Evolutionary conservation across 257 asterid species (phyloP).

Genomic region (Capsicum rhomboideum): DNA sequence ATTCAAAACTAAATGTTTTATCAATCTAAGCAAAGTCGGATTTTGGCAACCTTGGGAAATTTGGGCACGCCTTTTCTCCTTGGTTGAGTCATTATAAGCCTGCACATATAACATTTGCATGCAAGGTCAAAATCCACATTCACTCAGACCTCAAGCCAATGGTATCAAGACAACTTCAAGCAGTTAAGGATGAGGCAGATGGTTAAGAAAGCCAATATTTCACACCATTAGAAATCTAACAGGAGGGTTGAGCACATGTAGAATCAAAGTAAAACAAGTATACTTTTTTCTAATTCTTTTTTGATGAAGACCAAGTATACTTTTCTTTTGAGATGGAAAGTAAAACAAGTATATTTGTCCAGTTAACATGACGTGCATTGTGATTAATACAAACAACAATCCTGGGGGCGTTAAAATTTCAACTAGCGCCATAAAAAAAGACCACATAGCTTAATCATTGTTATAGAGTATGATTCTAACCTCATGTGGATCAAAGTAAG

Average conservation of each 20-base stretch:
- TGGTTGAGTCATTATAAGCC: conserved; percentile 8
- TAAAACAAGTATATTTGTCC: neutral
- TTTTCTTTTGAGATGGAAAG: neutral
- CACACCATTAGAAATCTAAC: neutral
- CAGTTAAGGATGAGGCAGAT: neutral
- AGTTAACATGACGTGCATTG: neutral
- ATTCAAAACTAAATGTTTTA: neutral
- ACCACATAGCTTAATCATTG: neutral
- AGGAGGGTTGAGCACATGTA: neutral
- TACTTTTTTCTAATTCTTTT: neutral
- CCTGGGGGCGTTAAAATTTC: neutral
- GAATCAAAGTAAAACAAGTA: neutral
- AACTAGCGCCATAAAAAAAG: neutral
- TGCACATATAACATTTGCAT: conserved; percentile 1
- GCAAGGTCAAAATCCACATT: neutral
- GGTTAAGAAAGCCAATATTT: neutral
- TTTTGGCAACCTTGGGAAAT: conserved; percentile 1
- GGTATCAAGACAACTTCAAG: neutral
- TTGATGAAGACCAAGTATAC: neutral
- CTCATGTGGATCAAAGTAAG: conserved; percentile 95
- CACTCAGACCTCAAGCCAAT: neutral
- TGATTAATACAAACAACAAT: neutral
- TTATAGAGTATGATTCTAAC: conserved; percentile 20
- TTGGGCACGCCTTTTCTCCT: conserved; percentile 7
- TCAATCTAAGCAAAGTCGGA: neutral